These are phyloP conservation scores for Erodium moschatum DNA, from an alignment of 441 rosid genomes.

Conservation along the genomic window DNA sequence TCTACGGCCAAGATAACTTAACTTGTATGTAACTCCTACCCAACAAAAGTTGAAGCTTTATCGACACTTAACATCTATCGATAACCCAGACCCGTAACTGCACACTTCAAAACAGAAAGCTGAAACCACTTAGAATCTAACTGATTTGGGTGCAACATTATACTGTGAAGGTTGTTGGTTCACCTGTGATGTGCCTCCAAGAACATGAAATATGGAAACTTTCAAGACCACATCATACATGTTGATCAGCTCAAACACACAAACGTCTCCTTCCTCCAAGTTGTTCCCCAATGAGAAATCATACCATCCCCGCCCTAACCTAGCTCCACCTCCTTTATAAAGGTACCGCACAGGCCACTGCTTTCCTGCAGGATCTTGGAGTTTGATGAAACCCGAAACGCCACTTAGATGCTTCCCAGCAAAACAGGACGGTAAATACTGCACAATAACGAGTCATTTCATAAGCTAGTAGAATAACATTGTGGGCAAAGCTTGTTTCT, in stretches of 20 bases:
- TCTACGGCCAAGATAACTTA: not conserved
- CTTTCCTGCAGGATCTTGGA: slow-evolving; percentile 64
- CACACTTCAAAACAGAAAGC: not conserved
- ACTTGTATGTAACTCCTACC: not conserved
- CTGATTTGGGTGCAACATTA: slow-evolving; percentile 17
- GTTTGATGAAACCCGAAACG: slow-evolving; percentile 78
- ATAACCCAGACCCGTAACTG: not conserved
- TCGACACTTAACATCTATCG: not conserved
- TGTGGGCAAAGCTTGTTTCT: too few relatives aligned
- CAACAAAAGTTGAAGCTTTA: not conserved
- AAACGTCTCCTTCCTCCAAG: slow-evolving; percentile 92
- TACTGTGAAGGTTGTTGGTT: slow-evolving; percentile 23
- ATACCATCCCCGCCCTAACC: slow-evolving; percentile 91
- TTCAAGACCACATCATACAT: slow-evolving; percentile 70
- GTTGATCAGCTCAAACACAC: slow-evolving; percentile 71
- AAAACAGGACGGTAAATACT: slow-evolving; percentile 92
- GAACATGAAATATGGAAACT: slow-evolving; percentile 69
- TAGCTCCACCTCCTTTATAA: slow-evolving; percentile 79
- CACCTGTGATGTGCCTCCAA: slow-evolving; percentile 25
- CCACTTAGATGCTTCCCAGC: slow-evolving; percentile 82
- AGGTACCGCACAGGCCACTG: slow-evolving; percentile 93
- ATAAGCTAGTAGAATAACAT: not conserved
- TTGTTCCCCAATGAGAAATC: slow-evolving; percentile 81
- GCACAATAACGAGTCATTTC: slow-evolving; percentile 22
- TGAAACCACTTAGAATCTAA: slow-evolving; percentile 6